Percentiles rank a stretch among this genome's conserved stretches.
These are phyloP conservation scores for Phytophthora crassamura DNA, from an alignment of 352 stramenopile species.

Conservation along the genomic window DNA sequence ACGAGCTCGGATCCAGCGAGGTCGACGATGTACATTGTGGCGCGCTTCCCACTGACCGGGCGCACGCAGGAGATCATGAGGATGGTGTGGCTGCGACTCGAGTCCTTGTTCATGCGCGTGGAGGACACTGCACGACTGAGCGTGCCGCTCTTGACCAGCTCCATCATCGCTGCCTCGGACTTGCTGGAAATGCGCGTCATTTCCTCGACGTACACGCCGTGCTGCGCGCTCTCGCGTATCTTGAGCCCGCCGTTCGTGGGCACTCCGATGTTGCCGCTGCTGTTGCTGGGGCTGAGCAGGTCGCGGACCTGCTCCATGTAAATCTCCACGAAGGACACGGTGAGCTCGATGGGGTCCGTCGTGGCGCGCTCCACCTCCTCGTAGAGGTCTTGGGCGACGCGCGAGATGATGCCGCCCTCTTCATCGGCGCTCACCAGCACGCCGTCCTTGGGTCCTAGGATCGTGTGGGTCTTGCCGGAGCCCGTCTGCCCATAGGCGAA, in stretches of 20 bases:
- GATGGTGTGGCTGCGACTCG: conserved; percentile 79
- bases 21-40: conserved; percentile 87
- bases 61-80: conserved; percentile 66
- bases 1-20: conserved; percentile 87
- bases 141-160: conserved; percentile 66
- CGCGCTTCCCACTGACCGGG: conserved; percentile 45
- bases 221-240: conserved; percentile 73
- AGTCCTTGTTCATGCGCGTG: conserved; percentile 93
- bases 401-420: conserved; percentile 70
- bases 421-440: conserved; percentile 62
- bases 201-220: conserved; percentile 81
- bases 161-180: conserved; percentile 59
- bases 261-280: conserved; percentile 22
- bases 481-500: conserved; percentile 93
- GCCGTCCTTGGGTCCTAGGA: conserved; percentile 72
- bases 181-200: conserved; percentile 56
- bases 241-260: conserved; percentile 55
- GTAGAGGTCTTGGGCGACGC: conserved; percentile 63
- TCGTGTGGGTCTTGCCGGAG: conserved; percentile 93
- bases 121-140: conserved; percentile 71
- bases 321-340: conserved; percentile 85
- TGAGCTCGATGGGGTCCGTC: conserved; percentile 53
- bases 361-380: conserved; percentile 37
- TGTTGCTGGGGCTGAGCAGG: conserved; percentile 43
- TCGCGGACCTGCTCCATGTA: conserved; percentile 91